Conservation (phyloP, 2,329 filamentous ascomycete species). For the Paraconiothyrium sp. region DNA sequence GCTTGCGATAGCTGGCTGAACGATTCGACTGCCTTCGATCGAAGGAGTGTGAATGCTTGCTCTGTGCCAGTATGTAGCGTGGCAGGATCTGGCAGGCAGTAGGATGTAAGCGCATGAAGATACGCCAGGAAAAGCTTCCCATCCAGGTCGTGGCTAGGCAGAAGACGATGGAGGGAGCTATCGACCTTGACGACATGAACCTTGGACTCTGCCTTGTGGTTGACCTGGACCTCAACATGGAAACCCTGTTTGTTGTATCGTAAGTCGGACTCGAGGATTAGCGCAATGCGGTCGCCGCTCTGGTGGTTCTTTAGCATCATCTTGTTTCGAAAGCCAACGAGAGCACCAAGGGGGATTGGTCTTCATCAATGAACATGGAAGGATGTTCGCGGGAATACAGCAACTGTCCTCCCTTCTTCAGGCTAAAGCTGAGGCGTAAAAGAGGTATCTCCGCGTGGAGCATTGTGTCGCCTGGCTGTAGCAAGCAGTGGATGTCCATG, state of each 20-base stretch:
- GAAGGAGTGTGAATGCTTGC: conserved; percentile 60
- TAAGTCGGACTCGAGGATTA: conserved; percentile 40
- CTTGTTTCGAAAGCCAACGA: conserved; percentile 36
- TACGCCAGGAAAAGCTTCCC: conserved; percentile 63
- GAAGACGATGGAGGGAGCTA: conserved; percentile 58
- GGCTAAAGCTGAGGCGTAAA: conserved; percentile 25
- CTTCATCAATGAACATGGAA: conserved; percentile 34
- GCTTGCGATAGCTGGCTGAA: conserved; percentile 50
- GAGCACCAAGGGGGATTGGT: conserved; percentile 31
- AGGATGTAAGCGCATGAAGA: conserved; percentile 65
- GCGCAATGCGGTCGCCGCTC: conserved; percentile 46
- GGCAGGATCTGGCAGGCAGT: conserved; percentile 61
- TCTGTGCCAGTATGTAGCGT: conserved; percentile 64
- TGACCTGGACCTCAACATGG: conserved; percentile 27
- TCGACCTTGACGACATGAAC: conserved; percentile 62
- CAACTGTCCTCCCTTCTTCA: conserved; percentile 5
- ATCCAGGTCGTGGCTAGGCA: conserved; percentile 61
- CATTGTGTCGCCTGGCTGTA: conserved; percentile 14
- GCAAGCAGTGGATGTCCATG: conserved; percentile 28
- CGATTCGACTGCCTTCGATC: conserved; percentile 60
- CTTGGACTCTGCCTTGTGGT: conserved; percentile 23
- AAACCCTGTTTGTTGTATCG: conserved; percentile 15
- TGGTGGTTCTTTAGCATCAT: conserved; percentile 26
- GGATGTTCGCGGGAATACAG: conserved; percentile 38
- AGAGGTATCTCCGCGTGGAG: conserved; percentile 28